Conservation (phyloP, 73 alveolate genomes). For the Paramecium bursaria region DNA sequence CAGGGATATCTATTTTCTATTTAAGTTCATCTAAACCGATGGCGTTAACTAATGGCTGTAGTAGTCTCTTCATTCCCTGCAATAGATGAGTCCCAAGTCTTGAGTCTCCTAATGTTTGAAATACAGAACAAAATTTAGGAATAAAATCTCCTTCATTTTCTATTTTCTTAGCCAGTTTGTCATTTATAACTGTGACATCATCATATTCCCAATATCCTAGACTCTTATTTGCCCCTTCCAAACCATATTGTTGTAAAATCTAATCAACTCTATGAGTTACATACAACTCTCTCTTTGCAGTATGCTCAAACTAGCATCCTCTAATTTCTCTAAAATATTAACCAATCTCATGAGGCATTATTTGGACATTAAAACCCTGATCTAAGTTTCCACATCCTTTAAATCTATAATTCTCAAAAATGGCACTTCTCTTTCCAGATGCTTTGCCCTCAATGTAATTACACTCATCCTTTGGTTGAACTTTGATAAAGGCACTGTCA, state of each 20-base stretch:
- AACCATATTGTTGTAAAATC: constrained; percentile 67
- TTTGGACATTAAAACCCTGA: constrained; percentile 77
- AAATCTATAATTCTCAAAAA: constrained; percentile 74
- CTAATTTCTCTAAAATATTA: constrained; percentile 81
- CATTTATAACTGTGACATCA: constrained; percentile 38
- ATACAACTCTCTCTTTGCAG: constrained; percentile 85
- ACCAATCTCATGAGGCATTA: constrained; percentile 73
- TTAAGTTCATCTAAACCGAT: too few species aligned
- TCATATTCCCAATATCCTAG: constrained; percentile 82
- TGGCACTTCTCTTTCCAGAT: constrained; percentile 85
- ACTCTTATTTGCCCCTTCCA: constrained; percentile 77
- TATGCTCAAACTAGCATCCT: constrained; percentile 87
- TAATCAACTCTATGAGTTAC: constrained; percentile 69
- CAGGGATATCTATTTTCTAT: too few species aligned
- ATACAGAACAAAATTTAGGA: constrained; percentile 85
- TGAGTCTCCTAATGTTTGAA: constrained; percentile 84
- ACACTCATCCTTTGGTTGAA: not conserved
- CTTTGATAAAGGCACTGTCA: constrained; percentile 34
- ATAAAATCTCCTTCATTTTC: not conserved
- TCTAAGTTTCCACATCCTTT: constrained; percentile 91
- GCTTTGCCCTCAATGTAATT: not conserved
- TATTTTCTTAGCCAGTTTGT: constrained; percentile 67
- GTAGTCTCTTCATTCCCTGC: constrained; percentile 60
- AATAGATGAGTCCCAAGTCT: constrained; percentile 88
- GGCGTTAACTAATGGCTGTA: too few species aligned